These are phyloP conservation scores for Trichomonascus vanleenenianus DNA, from an alignment of 805 yeast genomes.

Conservation along the genomic window DNA sequence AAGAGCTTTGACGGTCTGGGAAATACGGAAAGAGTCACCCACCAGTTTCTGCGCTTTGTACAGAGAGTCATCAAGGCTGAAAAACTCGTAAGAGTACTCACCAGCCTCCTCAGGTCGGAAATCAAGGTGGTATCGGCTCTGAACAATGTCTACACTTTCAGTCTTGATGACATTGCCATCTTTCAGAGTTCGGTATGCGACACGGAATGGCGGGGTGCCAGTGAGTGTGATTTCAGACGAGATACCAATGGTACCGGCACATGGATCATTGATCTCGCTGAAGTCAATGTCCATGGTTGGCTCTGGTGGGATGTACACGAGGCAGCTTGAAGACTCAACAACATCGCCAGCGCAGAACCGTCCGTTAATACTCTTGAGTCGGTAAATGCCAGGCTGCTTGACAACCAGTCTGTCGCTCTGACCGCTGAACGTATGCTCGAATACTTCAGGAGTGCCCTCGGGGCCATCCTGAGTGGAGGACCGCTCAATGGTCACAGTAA, in stretches of 20 bases:
- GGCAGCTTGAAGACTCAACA: slow-evolving; percentile 44
- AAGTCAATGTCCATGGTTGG: slow-evolving; percentile 39
- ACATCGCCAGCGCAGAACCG: slow-evolving; percentile 61
- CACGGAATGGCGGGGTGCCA: slow-evolving; percentile 78
- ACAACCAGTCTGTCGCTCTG: slow-evolving; percentile 21
- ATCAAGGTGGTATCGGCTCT: slow-evolving; percentile 46
- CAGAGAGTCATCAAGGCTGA: slow-evolving; percentile 54
- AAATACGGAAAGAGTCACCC: slow-evolving; percentile 16
- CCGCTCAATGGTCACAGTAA: slow-evolving; percentile 32
- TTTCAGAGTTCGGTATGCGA: slow-evolving; percentile 48
- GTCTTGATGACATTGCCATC: slow-evolving; percentile 27
- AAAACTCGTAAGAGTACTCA: slow-evolving; percentile 64
- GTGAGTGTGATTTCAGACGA: slow-evolving; percentile 56
- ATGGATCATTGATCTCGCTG: slow-evolving; percentile 66
- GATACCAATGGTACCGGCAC: slow-evolving; percentile 90
- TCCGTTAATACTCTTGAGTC: slow-evolving; percentile 46
- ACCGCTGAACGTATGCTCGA: slow-evolving; percentile 5
- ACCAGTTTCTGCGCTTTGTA: slow-evolving; percentile 33
- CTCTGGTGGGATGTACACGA: slow-evolving; percentile 50
- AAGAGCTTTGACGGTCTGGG: slow-evolving; percentile 30
- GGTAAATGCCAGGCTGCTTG: slow-evolving; percentile 59
- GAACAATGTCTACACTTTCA: slow-evolving; percentile 23
- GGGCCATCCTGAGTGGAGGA: slow-evolving; percentile 24
- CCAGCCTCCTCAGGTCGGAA: slow-evolving; percentile 82
- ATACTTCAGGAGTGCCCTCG: slow-evolving; percentile 6